Evolutionary conservation across 2,329 filamentous ascomycete genomes (phyloP), one percentile per base, ranked within the genome.

Genomic region (Tolypocladium tundrense): DNA sequence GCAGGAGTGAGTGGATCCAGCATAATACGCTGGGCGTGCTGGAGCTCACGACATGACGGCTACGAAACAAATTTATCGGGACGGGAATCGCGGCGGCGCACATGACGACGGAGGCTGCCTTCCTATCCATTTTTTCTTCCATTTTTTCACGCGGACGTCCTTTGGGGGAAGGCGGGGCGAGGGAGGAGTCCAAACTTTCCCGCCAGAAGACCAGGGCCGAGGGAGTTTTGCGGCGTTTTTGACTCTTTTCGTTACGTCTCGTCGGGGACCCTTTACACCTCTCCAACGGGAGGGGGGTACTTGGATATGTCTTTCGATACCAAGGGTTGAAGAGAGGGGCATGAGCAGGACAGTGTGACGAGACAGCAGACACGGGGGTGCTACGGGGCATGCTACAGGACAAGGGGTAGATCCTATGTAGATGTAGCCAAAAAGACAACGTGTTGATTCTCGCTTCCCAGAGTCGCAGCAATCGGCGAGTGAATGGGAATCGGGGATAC

Each of bases 11-110:
- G 53, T 40, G 53, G 53, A 54, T 41, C 37, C 53, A n/a, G 53
- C 37, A 31, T 42, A 41, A 54, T 41, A 42, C 35, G 53, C 35
- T 10, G 40, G 8, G 24, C 21, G 37, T 41, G 37, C 19, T 51
- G 48, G 48, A 51, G 54, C 24, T 52, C 57, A 37, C n/a, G 39
- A 37, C 40, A 58, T 55, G 56, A 60, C 54, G 54, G 53, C 58
- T 54, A 59, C 54, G 58, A 63, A 53, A 31, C 42, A 53, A 35
- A 2, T n/a, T 35, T 43, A 40, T 55, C 13, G 45, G 57, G 45
- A 39, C 41, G 51, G 24, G 43, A 31, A 16, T n/a, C 21, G 39
- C 50, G n/a, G 33, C 16, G 40, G 51, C 56, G 24, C 50, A 54
- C 48, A 33, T 43, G 21, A 53, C 51, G 27, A 52, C 39, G 27